These are phyloP conservation scores for Zymoseptoria ardabiliae DNA, from an alignment of 2,329 filamentous ascomycete species.

Conservation along the genomic window DNA sequence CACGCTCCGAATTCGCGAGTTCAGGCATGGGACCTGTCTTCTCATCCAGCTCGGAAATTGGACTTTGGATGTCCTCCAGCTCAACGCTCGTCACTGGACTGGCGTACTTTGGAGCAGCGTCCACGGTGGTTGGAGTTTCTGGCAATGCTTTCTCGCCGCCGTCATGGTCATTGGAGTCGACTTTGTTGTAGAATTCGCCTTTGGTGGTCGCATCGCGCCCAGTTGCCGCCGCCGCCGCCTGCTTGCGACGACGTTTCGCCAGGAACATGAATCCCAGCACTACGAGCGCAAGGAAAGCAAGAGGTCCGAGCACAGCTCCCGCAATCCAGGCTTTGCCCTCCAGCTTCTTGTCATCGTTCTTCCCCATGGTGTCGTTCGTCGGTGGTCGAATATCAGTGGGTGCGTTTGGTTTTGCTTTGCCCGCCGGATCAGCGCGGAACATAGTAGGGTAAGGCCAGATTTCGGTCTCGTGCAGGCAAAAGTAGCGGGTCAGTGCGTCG, in stretches of 20 bases:
- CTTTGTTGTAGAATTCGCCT: not conserved
- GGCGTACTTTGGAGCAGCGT: not conserved
- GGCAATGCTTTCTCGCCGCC: not conserved
- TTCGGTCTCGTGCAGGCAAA: not conserved
- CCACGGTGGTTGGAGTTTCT: not conserved
- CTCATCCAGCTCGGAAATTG: not conserved
- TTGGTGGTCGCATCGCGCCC: not conserved
- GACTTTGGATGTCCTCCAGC: not conserved
- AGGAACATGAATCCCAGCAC: not conserved
- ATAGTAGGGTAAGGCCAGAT: not conserved
- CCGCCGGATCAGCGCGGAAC: not conserved
- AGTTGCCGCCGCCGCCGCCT: not conserved
- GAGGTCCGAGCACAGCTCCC: not conserved
- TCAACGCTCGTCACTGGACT: not conserved
- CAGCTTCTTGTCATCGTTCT: not conserved
- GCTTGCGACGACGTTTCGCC: not conserved
- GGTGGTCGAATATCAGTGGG: not conserved
- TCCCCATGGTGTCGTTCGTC: not conserved
- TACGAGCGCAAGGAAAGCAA: not conserved
- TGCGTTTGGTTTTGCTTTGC: not conserved
- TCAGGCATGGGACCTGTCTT: not conserved
- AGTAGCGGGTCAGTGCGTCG: not conserved
- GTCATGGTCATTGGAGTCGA: not conserved
- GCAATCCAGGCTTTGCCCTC: not conserved
- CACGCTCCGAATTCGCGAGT: not conserved